phyloP scores from a whole-genome alignment of 805 yeast genomes.

The Kockiozyma suomiensis region DNA sequence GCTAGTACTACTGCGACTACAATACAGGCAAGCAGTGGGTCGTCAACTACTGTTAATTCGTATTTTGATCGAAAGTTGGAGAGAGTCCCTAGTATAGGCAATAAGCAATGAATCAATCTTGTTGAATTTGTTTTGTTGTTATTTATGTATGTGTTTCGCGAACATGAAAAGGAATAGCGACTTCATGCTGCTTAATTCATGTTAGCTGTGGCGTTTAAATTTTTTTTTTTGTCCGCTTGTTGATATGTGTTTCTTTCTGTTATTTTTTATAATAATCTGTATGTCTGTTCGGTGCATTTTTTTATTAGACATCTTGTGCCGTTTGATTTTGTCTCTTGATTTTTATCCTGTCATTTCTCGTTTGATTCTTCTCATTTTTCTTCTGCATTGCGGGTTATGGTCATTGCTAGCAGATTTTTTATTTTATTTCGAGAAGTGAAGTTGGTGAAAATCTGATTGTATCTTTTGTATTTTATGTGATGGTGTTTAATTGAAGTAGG shows the following conservation, averaged over 20 bases:
- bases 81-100: conserved; percentile 1
- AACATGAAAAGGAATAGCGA: neutral
- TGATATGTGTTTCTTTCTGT: neutral
- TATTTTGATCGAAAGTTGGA: conserved; percentile 5
- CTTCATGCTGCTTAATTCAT: neutral
- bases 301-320: too few species aligned
- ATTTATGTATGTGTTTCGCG: neutral
- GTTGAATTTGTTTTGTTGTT: neutral
- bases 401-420: neutral
- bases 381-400: neutral
- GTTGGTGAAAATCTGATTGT: neutral
- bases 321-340: too few species aligned
- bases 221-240: neutral
- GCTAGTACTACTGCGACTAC: conserved; percentile 5
- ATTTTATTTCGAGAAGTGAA: neutral
- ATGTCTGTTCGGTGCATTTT: neutral
- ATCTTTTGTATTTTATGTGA: neutral
- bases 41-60: conserved; percentile 5
- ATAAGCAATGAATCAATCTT: neutral
- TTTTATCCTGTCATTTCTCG: neutral
- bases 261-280: neutral
- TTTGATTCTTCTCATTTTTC: neutral
- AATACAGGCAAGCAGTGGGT: conserved; percentile 1
- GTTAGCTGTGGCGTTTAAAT: neutral
- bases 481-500: neutral